A percentile compares a stretch with the other conserved stretches of the same genome.
These are phyloP conservation scores for Xerophyta viscosa DNA, from an alignment of 106 monocot species.

Conservation along the genomic window DNA sequence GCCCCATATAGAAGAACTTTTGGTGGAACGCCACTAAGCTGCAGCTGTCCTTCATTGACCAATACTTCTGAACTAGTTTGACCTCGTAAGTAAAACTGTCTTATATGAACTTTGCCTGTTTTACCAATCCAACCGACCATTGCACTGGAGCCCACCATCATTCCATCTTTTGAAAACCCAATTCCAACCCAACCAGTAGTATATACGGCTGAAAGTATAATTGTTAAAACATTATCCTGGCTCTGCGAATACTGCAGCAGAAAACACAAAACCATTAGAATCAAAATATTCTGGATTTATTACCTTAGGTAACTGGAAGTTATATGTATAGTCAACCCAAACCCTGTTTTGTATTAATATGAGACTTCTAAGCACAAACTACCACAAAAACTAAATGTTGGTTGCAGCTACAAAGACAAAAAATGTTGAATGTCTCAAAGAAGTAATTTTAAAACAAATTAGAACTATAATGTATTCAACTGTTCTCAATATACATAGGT, in stretches of 20 bases:
- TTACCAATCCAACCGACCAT: conserved; percentile 89
- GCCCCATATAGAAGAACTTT: conserved; percentile 33
- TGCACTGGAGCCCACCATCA: conserved; percentile 88
- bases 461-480: no score
- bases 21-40: conserved; percentile 15
- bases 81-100: conserved; percentile 54
- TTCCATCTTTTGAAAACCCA: conserved; percentile 76
- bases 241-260: conserved; percentile 44
- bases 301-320: not conserved
- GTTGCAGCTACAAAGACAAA: no score
- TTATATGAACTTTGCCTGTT: conserved; percentile 41
- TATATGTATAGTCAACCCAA: not conserved
- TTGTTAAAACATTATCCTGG: conserved; percentile 43
- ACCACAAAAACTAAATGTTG: no score
- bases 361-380: no score
- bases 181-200: conserved; percentile 84
- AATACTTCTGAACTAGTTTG: conserved; percentile 42
- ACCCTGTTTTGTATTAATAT: no score
- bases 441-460: no score
- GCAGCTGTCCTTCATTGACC: conserved; percentile 43
- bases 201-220: conserved; percentile 65
- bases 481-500: no score
- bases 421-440: no score
- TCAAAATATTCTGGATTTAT: not conserved
- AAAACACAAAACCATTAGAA: not conserved